Evolutionary conservation across 2,329 filamentous ascomycete species (phyloP).

Genomic region (Raffaelea arxii): DNA sequence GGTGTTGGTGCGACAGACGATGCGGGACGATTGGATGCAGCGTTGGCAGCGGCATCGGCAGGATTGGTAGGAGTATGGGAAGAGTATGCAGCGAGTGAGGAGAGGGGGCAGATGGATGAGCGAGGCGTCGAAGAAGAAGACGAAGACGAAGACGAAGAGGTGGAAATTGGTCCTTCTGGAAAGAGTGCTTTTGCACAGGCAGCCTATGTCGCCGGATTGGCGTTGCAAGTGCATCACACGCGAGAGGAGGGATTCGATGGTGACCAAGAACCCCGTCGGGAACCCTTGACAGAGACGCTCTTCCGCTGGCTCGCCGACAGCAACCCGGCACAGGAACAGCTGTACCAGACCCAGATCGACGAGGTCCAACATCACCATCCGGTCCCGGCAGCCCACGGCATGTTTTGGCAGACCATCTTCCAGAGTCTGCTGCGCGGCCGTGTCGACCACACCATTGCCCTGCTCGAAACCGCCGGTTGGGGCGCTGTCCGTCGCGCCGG

Average conservation of each 20-base stretch:
- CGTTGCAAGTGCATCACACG: slow-evolving; percentile 70
- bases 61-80: slow-evolving; percentile 48
- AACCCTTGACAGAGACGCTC: slow-evolving; percentile 63
- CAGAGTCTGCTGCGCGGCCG: slow-evolving; percentile 66
- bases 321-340: slow-evolving; percentile 66
- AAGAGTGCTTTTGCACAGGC: slow-evolving; percentile 64
- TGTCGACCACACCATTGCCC: slow-evolving; percentile 52
- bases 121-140: slow-evolving; percentile 16
- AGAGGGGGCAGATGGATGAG: slow-evolving; percentile 16
- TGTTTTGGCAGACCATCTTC: slow-evolving; percentile 83
- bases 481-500: slow-evolving; percentile 62
- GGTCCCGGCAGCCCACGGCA: slow-evolving; percentile 63
- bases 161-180: slow-evolving; percentile 61
- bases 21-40: slow-evolving; percentile 44
- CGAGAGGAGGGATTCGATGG: slow-evolving; percentile 27
- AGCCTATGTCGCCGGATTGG: slow-evolving; percentile 64
- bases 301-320: slow-evolving; percentile 76
- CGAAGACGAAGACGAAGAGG: slow-evolving; percentile 40
- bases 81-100: slow-evolving; percentile 36
- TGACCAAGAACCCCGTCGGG: slow-evolving; percentile 15
- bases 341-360: slow-evolving; percentile 57
- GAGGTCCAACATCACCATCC: slow-evolving; percentile 55
- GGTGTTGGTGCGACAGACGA: slow-evolving; percentile 48
- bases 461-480: slow-evolving; percentile 71
- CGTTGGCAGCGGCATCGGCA: slow-evolving; percentile 42